Evolutionary conservation across 805 yeast genomes (phyloP).

Genomic region (Pichia thaimueangensis): DNA sequence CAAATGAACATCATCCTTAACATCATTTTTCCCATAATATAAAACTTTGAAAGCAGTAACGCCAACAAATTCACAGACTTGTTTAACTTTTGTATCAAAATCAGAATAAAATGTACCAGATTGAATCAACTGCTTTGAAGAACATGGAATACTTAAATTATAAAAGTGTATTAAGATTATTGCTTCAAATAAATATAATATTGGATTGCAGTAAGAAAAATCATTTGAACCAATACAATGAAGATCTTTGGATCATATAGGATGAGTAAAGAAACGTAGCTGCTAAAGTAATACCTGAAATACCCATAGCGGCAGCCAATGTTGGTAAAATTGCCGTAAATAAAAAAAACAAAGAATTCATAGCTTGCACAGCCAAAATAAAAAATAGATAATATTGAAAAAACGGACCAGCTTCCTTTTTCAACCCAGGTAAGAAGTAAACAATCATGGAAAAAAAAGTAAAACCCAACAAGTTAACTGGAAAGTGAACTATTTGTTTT

Average conservation of each 20-base stretch:
- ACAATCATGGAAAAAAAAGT: conserved; percentile 38
- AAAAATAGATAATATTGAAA: conserved; percentile 43
- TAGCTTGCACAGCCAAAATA: conserved; percentile 33
- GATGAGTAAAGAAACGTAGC: conserved; percentile 54
- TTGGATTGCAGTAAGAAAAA: background rate
- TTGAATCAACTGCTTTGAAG: conserved; percentile 39
- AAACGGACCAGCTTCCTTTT: conserved; percentile 48
- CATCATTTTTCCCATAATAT: too few species aligned
- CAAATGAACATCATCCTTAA: too few species aligned
- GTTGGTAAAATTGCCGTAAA: conserved; percentile 45
- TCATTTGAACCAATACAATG: conserved; percentile 42
- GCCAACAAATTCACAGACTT: too few species aligned
- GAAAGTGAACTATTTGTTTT: conserved; percentile 49
- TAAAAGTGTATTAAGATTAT: conserved; percentile 41
- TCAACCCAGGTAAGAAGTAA: conserved; percentile 49
- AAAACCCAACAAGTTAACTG: conserved; percentile 46
- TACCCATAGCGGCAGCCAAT: conserved; percentile 51
- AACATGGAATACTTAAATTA: conserved; percentile 46
- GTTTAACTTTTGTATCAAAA: too few species aligned
- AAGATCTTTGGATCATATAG: conserved; percentile 51
- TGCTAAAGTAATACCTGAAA: conserved; percentile 50
- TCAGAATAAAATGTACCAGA: conserved; percentile 46
- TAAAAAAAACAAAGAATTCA: conserved; percentile 47
- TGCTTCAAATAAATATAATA: background rate
- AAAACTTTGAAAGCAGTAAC: too few species aligned